A percentile compares a stretch with the other conserved stretches of the same genome.
These are phyloP conservation scores for Cucurbitaria berberidis DNA, from an alignment of 2,329 filamentous ascomycete species.

Conservation along the genomic window DNA sequence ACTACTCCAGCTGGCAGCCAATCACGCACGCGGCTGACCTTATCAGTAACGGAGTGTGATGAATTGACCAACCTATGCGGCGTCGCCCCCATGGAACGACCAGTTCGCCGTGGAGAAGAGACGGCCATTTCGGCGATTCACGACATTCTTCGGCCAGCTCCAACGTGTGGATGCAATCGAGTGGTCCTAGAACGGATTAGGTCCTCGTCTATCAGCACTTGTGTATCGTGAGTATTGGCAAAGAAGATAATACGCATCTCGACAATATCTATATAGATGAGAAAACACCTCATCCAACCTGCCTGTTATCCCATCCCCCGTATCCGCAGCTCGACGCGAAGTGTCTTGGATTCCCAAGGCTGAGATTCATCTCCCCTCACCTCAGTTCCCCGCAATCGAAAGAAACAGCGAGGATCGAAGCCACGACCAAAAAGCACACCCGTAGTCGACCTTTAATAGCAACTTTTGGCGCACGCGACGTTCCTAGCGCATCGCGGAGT, in stretches of 20 bases:
- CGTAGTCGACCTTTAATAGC: slow-evolving; percentile 6
- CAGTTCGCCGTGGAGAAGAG: slow-evolving; percentile 32
- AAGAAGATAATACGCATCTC: slow-evolving; percentile 28
- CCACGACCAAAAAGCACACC: slow-evolving; percentile 21
- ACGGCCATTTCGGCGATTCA: slow-evolving; percentile 31
- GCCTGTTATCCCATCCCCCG: slow-evolving; percentile 4
- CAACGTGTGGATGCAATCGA: slow-evolving; percentile 23
- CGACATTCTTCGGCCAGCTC: slow-evolving; percentile 41
- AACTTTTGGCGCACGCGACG: slow-evolving; percentile 15
- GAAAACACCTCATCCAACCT: not conserved
- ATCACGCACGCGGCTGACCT: slow-evolving; percentile 22
- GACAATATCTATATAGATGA: slow-evolving; percentile 21
- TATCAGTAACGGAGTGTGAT: slow-evolving; percentile 35
- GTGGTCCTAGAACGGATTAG: slow-evolving; percentile 27
- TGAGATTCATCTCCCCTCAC: slow-evolving; percentile 6
- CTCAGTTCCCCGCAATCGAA: slow-evolving; percentile 28
- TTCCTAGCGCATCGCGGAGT: slow-evolving; percentile 4
- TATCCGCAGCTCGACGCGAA: slow-evolving; percentile 10
- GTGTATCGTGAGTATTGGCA: slow-evolving; percentile 39
- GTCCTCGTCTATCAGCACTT: slow-evolving; percentile 24
- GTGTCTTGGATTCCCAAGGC: not conserved
- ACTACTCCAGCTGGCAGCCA: slow-evolving; percentile 18
- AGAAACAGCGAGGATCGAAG: slow-evolving; percentile 7
- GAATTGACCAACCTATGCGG: slow-evolving; percentile 36
- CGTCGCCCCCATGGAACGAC: slow-evolving; percentile 23